phyloP scores from a whole-genome alignment of 257 asterid genomes.

The Paulownia fortunei region DNA sequence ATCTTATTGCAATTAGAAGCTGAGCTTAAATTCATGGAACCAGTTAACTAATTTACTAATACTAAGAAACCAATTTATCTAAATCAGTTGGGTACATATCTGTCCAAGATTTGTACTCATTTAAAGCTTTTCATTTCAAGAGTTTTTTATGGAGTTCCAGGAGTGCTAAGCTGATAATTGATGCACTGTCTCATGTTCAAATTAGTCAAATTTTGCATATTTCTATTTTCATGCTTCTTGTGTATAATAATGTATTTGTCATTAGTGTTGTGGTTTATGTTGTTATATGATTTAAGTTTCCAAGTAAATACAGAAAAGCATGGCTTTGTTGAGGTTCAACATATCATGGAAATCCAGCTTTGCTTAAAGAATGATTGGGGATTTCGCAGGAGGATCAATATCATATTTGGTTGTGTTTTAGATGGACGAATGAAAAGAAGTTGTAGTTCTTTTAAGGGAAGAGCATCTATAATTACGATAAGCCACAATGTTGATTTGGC shows the following conservation, averaged over 20 bases:
- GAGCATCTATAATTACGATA: background rate
- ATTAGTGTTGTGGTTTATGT: background rate
- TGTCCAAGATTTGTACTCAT: background rate
- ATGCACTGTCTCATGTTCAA: background rate
- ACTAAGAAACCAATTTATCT: background rate
- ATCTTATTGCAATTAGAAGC: background rate
- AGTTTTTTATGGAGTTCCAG: background rate
- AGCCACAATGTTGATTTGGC: background rate
- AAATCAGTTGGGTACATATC: background rate
- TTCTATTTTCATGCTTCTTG: background rate
- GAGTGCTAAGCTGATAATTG: conserved; percentile 1
- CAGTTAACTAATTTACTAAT: background rate
- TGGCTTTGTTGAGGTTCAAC: too few relatives aligned
- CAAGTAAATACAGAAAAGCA: background rate
- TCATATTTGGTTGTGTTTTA: background rate
- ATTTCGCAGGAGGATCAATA: background rate
- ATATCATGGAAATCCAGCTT: background rate
- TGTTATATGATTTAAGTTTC: background rate
- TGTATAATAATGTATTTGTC: background rate
- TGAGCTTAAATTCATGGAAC: background rate
- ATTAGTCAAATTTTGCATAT: background rate
- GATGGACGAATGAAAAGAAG: too few relatives aligned
- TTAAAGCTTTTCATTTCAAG: background rate
- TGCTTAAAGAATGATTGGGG: background rate
- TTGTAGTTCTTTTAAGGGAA: background rate